Evolutionary conservation across 345 rosid species (phyloP).

Genomic region (Microcos paniculata): DNA sequence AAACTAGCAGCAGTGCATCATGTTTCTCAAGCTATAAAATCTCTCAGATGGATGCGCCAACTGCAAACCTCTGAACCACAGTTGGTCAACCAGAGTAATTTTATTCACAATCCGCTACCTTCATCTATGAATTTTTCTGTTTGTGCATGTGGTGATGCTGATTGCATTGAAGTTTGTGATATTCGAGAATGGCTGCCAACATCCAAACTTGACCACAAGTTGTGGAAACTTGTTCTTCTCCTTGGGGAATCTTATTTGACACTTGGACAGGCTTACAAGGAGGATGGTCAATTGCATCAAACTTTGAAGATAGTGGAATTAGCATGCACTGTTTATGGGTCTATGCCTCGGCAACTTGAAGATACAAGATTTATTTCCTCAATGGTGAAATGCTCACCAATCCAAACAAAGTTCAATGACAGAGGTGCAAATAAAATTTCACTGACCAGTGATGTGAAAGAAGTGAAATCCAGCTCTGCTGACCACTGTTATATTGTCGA

Average conservation of each 20-base stretch:
- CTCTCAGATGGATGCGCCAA: conserved; percentile 90
- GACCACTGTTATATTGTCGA: conserved; percentile 38
- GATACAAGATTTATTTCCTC: conserved; percentile 72
- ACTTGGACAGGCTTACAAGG: conserved; percentile 81
- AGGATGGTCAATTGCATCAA: conserved; percentile 77
- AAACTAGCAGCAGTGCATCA: conserved; percentile 87
- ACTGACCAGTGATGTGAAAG: conserved; percentile 31
- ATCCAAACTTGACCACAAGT: conserved; percentile 72
- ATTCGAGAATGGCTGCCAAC: conserved; percentile 93
- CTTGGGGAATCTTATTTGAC: conserved; percentile 95
- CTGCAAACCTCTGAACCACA: conserved; percentile 56
- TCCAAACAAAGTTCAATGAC: conserved; percentile 27
- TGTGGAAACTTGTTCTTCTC: conserved; percentile 96
- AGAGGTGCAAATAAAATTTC: conserved; percentile 27
- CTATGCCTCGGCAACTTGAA: conserved; percentile 85
- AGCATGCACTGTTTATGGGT: conserved; percentile 84
- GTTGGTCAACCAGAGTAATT: conserved; percentile 27
- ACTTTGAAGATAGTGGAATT: conserved; percentile 77
- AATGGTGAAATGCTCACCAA: conserved; percentile 40
- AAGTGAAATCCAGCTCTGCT: conserved; percentile 35
- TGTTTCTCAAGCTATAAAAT: conserved; percentile 96
- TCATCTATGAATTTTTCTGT: conserved; percentile 50
- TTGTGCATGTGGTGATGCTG: conserved; percentile 94
- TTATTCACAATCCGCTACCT: conserved; percentile 33
- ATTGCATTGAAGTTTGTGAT: conserved; percentile 96